phyloP scores from a whole-genome alignment of 2,329 filamentous ascomycete genomes.

The Teratosphaeria nubilosa region DNA sequence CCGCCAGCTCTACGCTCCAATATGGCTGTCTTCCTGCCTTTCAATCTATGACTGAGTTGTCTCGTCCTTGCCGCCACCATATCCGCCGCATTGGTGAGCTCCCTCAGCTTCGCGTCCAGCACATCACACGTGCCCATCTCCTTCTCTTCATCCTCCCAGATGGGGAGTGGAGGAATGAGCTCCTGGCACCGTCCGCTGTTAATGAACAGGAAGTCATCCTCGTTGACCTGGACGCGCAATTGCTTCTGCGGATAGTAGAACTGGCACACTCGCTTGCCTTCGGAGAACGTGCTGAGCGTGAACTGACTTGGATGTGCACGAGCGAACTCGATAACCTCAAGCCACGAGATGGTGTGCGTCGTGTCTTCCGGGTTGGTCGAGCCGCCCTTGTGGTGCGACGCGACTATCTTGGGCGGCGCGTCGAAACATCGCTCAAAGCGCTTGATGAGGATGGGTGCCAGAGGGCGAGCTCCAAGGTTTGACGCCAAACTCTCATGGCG shows the following conservation, averaged over 20 bases:
- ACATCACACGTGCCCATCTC: constrained; percentile 78
- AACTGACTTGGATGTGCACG: constrained; percentile 72
- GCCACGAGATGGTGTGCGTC: constrained; percentile 57
- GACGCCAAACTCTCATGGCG: constrained; percentile 79
- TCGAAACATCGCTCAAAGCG: constrained; percentile 81
- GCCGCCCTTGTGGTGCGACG: constrained; percentile 38
- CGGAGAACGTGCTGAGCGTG: constrained; percentile 56
- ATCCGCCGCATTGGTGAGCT: constrained; percentile 72
- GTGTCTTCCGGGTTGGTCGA: constrained; percentile 31
- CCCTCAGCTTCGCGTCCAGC: constrained; percentile 64
- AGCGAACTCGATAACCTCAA: constrained; percentile 77
- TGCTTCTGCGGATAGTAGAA: constrained; percentile 64
- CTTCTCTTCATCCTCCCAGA: constrained; percentile 77
- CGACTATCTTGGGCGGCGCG: constrained; percentile 59
- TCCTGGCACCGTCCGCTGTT: constrained; percentile 73
- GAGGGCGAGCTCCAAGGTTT: constrained; percentile 72
- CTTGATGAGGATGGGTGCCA: constrained; percentile 73
- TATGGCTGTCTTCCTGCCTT: constrained; percentile 64
- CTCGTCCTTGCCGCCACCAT: constrained; percentile 59
- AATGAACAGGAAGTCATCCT: constrained; percentile 80
- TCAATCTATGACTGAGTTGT: constrained; percentile 71
- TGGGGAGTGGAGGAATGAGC: constrained; percentile 68
- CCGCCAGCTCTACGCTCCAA: constrained; percentile 47
- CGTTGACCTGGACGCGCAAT: constrained; percentile 70
- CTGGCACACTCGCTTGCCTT: constrained; percentile 63